phyloP scores from a whole-genome alignment of 2,329 filamentous ascomycete genomes.

The Elsinoe ampelina region DNA sequence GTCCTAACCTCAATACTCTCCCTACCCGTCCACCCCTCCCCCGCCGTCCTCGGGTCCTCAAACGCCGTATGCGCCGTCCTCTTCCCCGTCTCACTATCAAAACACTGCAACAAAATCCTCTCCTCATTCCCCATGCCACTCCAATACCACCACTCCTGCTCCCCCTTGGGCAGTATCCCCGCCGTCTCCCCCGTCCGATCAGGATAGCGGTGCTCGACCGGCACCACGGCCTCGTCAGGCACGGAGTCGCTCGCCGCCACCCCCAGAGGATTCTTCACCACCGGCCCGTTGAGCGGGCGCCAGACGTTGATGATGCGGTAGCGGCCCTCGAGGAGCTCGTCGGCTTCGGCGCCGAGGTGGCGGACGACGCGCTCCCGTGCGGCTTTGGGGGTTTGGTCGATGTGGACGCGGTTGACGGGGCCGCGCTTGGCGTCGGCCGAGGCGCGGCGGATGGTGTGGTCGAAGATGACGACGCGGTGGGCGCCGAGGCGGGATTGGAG shows the following conservation, averaged over 20 bases:
- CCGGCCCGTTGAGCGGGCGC: slow-evolving; percentile 53
- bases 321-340: slow-evolving; percentile 54
- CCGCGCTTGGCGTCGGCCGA: slow-evolving; percentile 49
- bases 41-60: slow-evolving; percentile 59
- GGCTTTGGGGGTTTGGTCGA: slow-evolving; percentile 67
- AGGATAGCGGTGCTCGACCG: slow-evolving; percentile 65
- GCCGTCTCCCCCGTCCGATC: slow-evolving; percentile 65
- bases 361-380: slow-evolving; percentile 57
- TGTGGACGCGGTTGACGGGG: slow-evolving; percentile 66
- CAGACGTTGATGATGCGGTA: slow-evolving; percentile 86
- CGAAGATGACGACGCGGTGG: slow-evolving; percentile 63
- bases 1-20: slow-evolving; percentile 88
- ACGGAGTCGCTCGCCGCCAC: slow-evolving; percentile 49
- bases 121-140: slow-evolving; percentile 62
- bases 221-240: slow-evolving; percentile 54
- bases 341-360: slow-evolving; percentile 60
- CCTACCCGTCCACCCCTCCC: slow-evolving; percentile 51
- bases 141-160: slow-evolving; percentile 70
- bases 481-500: slow-evolving; percentile 59
- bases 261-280: slow-evolving; percentile 48
- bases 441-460: slow-evolving; percentile 75
- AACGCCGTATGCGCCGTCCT: slow-evolving; percentile 67
- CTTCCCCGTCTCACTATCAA: slow-evolving; percentile 31
- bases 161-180: slow-evolving; percentile 51
- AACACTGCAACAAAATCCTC: slow-evolving; percentile 44